Conservation (phyloP, 2,329 filamentous ascomycete species). For the Diaporthe australafricana region DNA sequence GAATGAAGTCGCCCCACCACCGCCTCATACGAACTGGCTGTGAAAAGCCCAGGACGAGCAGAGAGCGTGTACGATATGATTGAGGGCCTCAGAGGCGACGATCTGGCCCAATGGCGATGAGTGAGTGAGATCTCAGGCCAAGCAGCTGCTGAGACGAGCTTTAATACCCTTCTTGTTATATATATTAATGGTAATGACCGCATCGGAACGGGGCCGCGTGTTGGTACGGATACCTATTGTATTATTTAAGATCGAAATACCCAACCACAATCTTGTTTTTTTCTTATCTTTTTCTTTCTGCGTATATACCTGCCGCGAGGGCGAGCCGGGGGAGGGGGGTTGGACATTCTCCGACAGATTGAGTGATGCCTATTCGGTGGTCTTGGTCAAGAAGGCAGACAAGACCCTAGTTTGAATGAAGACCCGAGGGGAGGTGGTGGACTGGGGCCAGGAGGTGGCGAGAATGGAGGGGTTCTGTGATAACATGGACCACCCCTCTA, state of each 20-base stretch:
- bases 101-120: not conserved
- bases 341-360: not conserved
- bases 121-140: not conserved
- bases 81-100: not conserved
- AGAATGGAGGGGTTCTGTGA: conserved; percentile 4
- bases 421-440: not conserved
- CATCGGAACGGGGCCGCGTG: conserved; percentile 20
- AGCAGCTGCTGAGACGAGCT: conserved; percentile 11
- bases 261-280: conserved; percentile 10
- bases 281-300: not conserved
- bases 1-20: conserved; percentile 33
- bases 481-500: not conserved
- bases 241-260: conserved; percentile 23
- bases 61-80: not conserved
- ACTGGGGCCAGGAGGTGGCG: no score
- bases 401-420: no score
- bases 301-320: conserved; percentile 10
- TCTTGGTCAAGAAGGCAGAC: not conserved
- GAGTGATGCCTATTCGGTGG: not conserved
- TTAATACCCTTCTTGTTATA: conserved; percentile 26
- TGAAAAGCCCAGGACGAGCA: not conserved
- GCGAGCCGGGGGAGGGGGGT: not conserved
- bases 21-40: conserved; percentile 33
- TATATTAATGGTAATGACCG: conserved; percentile 33
- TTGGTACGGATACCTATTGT: conserved; percentile 24